Conservation (phyloP, 257 asterid genomes). For the Nicotiana paniculata region DNA sequence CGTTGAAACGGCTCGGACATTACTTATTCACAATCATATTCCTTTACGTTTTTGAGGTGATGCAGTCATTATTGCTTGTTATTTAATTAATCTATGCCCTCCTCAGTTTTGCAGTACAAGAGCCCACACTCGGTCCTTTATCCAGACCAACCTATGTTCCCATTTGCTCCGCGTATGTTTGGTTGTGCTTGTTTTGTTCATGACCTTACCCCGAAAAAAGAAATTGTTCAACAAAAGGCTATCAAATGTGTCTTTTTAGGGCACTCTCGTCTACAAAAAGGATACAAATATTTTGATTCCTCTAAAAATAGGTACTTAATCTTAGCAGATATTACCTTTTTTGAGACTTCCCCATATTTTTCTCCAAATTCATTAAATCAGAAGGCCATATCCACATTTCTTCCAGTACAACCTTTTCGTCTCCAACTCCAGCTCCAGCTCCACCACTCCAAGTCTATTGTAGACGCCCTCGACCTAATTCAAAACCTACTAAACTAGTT, state of each 20-base stretch:
- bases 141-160: neutral
- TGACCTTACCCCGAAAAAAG: neutral
- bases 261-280: neutral
- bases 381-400: neutral
- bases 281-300: neutral
- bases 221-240: neutral
- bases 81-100: neutral
- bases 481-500: neutral
- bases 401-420: neutral
- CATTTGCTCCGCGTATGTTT: neutral
- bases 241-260: constrained; percentile 1
- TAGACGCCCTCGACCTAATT: neutral
- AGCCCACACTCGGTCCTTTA: neutral
- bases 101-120: neutral
- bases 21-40: neutral
- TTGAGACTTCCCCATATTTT: neutral
- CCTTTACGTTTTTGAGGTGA: neutral
- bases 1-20: neutral
- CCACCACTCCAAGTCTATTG: neutral
- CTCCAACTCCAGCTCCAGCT: neutral
- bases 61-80: neutral
- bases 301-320: neutral
- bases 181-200: neutral
- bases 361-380: neutral
- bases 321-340: constrained; percentile 1